Percentiles rank a stretch among this genome's conserved stretches.
Evolutionary conservation across 192 early-diverging fungal genomes (phyloP).

Genomic region (Coemansia pectinata): DNA sequence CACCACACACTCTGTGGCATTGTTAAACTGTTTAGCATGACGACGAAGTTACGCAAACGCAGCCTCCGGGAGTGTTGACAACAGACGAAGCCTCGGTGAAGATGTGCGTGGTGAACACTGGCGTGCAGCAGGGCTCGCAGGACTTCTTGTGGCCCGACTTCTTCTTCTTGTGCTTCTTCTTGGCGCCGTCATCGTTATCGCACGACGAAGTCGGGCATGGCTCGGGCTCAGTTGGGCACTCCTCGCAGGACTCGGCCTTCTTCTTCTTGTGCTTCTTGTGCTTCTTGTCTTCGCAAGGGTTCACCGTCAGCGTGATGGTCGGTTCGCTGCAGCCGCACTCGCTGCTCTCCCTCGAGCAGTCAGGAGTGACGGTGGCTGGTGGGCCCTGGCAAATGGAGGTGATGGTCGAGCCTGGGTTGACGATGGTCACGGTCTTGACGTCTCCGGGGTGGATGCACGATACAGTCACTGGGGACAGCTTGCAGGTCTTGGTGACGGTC

Average conservation of each 20-base stretch:
- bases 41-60: slow-evolving; percentile 36
- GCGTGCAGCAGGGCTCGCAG: slow-evolving; percentile 15
- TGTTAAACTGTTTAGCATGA: slow-evolving; percentile 11
- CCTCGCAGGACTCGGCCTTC: slow-evolving; percentile 10
- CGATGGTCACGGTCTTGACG: slow-evolving; percentile 46
- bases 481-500: slow-evolving; percentile 45
- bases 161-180: slow-evolving; percentile 25
- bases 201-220: slow-evolving; percentile 10
- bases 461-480: slow-evolving; percentile 47
- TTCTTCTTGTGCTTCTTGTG: slow-evolving; percentile 33
- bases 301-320: slow-evolving; percentile 50
- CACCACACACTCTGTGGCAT: background rate
- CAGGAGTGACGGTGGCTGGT: slow-evolving; percentile 27
- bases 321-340: slow-evolving; percentile 24
- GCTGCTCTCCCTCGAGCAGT: slow-evolving; percentile 18
- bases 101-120: slow-evolving; percentile 54
- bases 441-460: slow-evolving; percentile 48
- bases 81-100: slow-evolving; percentile 50
- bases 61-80: slow-evolving; percentile 42
- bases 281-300: slow-evolving; percentile 38
- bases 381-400: slow-evolving; percentile 35
- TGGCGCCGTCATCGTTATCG: slow-evolving; percentile 13
- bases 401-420: slow-evolving; percentile 40
- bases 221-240: slow-evolving; percentile 19
- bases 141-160: slow-evolving; percentile 18